Percentiles rank a stretch among this genome's conserved stretches.
Evolutionary conservation across 352 stramenopile genomes (phyloP).

Genomic region (Elongisporangium prolatum): DNA sequence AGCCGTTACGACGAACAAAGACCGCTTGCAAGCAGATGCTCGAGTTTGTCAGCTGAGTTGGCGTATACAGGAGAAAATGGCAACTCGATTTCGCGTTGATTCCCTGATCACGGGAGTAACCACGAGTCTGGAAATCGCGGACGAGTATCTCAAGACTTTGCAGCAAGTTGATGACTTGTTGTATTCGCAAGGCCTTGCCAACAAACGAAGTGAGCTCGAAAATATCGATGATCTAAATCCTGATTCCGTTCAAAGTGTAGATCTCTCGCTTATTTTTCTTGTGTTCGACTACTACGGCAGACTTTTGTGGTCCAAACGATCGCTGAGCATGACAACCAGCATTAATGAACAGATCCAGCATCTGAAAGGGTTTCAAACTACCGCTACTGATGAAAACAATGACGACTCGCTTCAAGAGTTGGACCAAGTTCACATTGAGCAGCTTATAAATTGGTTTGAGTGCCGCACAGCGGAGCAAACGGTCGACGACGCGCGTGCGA

Average conservation of each 20-base stretch:
- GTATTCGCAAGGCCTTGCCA: slow-evolving; percentile 7
- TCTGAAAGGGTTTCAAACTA: too few relatives aligned
- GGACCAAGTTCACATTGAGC: slow-evolving; percentile 5
- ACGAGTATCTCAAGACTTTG: slow-evolving; percentile 18
- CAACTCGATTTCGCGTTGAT: slow-evolving; percentile 16
- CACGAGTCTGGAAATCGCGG: slow-evolving; percentile 7
- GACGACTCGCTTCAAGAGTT: slow-evolving; percentile 3
- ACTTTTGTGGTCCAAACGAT: slow-evolving; percentile 21
- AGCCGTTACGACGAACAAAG: slow-evolving; percentile 11
- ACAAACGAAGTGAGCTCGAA: background rate
- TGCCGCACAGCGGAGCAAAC: slow-evolving; percentile 25
- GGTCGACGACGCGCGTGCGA: slow-evolving; percentile 11
- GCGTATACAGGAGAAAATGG: slow-evolving; percentile 24
- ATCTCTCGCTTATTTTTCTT: slow-evolving; percentile 7
- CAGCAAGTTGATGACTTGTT: slow-evolving; percentile 15
- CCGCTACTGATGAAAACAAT: background rate
- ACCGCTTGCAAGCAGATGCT: slow-evolving; percentile 16
- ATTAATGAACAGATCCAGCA: slow-evolving; percentile 17
- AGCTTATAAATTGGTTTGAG: slow-evolving; percentile 33
- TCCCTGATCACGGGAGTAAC: slow-evolving; percentile 8
- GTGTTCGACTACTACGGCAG: slow-evolving; percentile 27
- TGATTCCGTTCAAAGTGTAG: background rate
- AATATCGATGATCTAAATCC: background rate
- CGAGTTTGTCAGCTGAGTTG: slow-evolving; percentile 25
- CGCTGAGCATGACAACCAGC: slow-evolving; percentile 17